Conservation (phyloP, 2,329 filamentous ascomycete species). For the Colletotrichum tropicale region DNA sequence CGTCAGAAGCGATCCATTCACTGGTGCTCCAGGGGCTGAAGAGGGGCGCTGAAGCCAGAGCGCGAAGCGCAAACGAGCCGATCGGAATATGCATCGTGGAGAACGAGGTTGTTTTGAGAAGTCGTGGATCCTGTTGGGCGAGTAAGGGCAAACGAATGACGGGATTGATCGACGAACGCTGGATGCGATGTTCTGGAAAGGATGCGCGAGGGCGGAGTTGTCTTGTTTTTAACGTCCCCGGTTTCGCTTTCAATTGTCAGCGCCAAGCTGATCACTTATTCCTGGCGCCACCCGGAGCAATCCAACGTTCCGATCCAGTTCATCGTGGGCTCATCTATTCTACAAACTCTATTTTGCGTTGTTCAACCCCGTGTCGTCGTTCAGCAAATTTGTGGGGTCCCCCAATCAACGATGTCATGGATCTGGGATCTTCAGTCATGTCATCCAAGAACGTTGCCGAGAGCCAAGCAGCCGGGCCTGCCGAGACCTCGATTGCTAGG, state of each 20-base stretch:
- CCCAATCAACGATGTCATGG: conserved; percentile 3
- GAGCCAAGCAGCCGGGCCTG: not conserved
- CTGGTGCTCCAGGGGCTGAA: conserved; percentile 60
- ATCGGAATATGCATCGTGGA: conserved; percentile 6
- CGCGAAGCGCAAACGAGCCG: not conserved
- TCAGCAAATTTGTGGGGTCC: not conserved
- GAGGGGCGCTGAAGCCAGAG: not conserved
- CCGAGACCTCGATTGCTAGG: not conserved
- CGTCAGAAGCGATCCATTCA: conserved; percentile 74
- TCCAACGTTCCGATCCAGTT: not conserved
- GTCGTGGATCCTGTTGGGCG: not conserved
- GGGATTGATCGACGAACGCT: not conserved
- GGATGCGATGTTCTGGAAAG: not conserved
- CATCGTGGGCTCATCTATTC: not conserved
- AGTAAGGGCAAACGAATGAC: not conserved
- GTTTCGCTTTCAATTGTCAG: not conserved
- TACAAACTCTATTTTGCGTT: not conserved
- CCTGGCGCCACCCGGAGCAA: not conserved
- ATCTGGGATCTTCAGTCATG: not conserved
- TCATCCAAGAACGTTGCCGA: not conserved
- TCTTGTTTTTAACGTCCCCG: not conserved
- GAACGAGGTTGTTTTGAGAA: not conserved
- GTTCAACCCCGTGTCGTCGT: not conserved
- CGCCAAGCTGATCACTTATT: not conserved
- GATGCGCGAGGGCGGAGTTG: not conserved